Evolutionary conservation across 306 rosid genomes (phyloP).

Genomic region (Pterocarpus santalinus): DNA sequence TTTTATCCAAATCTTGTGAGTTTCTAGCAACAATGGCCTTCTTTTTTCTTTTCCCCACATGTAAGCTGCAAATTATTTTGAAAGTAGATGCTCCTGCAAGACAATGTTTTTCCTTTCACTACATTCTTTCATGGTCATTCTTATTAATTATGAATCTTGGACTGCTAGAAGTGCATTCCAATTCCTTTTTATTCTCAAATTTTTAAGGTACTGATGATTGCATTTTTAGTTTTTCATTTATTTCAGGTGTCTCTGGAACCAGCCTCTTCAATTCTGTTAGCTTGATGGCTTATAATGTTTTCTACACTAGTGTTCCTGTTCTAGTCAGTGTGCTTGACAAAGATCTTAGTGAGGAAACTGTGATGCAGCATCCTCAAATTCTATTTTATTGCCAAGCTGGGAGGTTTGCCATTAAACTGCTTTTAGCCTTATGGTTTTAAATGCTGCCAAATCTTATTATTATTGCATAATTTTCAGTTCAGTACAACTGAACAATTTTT

Average conservation of each 20-base stretch:
- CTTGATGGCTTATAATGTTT: slow-evolving; percentile 99
- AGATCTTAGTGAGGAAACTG: slow-evolving; percentile 96
- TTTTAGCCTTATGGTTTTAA: slow-evolving; percentile 33
- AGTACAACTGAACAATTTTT: not conserved
- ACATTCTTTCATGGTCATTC: slow-evolving; percentile 19
- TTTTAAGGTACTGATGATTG: slow-evolving; percentile 58
- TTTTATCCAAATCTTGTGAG: slow-evolving; percentile 99
- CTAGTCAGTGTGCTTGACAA: slow-evolving; percentile 94
- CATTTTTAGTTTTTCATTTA: slow-evolving; percentile 88
- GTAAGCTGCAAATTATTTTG: slow-evolving; percentile 20
- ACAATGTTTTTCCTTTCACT: slow-evolving; percentile 15
- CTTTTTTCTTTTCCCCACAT: slow-evolving; percentile 14
- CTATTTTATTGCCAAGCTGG: slow-evolving; percentile 99
- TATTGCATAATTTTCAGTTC: slow-evolving; percentile 13
- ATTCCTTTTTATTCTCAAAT: slow-evolving; percentile 36
- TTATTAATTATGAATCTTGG: slow-evolving; percentile 27
- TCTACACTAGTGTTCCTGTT: slow-evolving; percentile 98
- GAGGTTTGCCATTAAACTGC: slow-evolving; percentile 64
- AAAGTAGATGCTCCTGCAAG: slow-evolving; percentile 25
- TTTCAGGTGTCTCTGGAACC: slow-evolving; percentile 99
- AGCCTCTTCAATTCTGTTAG: slow-evolving; percentile 99
- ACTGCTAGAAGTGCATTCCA: not conserved
- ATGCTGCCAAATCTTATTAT: slow-evolving; percentile 4
- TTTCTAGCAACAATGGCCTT: slow-evolving; percentile 38
- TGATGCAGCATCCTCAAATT: slow-evolving; percentile 99